These are phyloP conservation scores for Rhipidocladum racemiflorum DNA, from an alignment of 176 grass and related monocot species.

Conservation along the genomic window DNA sequence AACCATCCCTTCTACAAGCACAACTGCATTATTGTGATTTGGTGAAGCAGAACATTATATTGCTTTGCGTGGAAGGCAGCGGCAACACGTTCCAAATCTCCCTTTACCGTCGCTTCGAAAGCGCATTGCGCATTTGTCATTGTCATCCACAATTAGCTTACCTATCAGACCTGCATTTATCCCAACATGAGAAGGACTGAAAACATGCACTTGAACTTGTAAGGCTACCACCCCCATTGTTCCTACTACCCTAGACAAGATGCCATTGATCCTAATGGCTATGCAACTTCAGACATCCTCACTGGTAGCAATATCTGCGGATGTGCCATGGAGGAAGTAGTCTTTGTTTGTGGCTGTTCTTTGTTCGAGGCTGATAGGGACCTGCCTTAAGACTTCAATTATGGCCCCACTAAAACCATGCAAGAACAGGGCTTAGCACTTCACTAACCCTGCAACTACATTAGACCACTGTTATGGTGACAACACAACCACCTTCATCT, in stretches of 20 bases:
- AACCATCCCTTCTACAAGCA: conserved; percentile 32
- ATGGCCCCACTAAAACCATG: conserved; percentile 38
- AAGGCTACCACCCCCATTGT: conserved; percentile 4
- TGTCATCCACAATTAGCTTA: conserved; percentile 6
- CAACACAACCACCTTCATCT: conserved; percentile 26
- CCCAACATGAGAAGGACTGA: neutral
- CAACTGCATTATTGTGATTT: conserved; percentile 27
- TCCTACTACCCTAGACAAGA: conserved; percentile 18
- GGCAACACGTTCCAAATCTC: neutral
- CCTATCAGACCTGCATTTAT: neutral
- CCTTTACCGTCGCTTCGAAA: conserved; percentile 22
- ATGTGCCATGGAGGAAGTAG: conserved; percentile 18
- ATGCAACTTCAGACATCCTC: conserved; percentile 34
- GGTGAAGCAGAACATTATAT: conserved; percentile 4
- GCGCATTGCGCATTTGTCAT: neutral
- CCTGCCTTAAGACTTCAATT: conserved; percentile 43
- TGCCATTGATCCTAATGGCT: conserved; percentile 10
- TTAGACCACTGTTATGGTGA: conserved; percentile 10
- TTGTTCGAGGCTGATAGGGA: conserved; percentile 4
- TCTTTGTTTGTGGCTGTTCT: conserved; percentile 6
- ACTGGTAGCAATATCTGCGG: conserved; percentile 8
- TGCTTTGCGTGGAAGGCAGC: conserved; percentile 33
- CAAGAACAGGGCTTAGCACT: neutral
- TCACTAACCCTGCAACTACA: conserved; percentile 28
- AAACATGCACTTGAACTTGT: conserved; percentile 11